Evolutionary conservation across 2,329 filamentous ascomycete species (phyloP).

Genomic region (Colletotrichum abscissum): DNA sequence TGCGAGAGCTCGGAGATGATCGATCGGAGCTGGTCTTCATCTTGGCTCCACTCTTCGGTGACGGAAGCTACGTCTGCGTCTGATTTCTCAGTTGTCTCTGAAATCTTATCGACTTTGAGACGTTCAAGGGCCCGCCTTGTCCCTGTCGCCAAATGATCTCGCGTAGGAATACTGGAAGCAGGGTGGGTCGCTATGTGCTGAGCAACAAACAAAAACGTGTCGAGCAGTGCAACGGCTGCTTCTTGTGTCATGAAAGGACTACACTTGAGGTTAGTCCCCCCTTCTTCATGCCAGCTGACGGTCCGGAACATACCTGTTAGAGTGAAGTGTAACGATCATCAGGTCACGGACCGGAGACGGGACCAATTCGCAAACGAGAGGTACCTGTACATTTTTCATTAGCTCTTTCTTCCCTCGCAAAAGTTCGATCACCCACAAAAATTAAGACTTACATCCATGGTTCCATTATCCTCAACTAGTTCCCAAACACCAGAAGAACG

Average conservation of each 20-base stretch:
- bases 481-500: constrained; percentile 68
- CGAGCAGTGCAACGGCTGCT: not conserved
- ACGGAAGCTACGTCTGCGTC: not conserved
- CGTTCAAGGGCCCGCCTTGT: constrained; percentile 37
- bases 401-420: constrained; percentile 21
- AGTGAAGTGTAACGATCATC: constrained; percentile 72
- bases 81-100: not conserved
- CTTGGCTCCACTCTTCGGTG: constrained; percentile 29
- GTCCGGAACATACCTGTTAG: constrained; percentile 56
- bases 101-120: constrained; percentile 28
- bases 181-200: constrained; percentile 28
- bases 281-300: too few species aligned
- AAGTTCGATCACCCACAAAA: not conserved
- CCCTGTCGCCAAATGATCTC: constrained; percentile 38
- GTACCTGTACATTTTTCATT: constrained; percentile 56
- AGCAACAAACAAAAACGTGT: not conserved
- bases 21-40: constrained; percentile 36
- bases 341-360: constrained; percentile 64
- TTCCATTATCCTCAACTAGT: constrained; percentile 65
- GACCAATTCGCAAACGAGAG: constrained; percentile 80
- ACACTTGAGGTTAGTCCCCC: not conserved
- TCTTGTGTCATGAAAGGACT: constrained; percentile 5
- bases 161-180: constrained; percentile 34
- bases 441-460: constrained; percentile 72
- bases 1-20: constrained; percentile 22